Base-by-base conservation (phyloP, 108 stramenopile genomes). In the Skeletonema potamos region DNA sequence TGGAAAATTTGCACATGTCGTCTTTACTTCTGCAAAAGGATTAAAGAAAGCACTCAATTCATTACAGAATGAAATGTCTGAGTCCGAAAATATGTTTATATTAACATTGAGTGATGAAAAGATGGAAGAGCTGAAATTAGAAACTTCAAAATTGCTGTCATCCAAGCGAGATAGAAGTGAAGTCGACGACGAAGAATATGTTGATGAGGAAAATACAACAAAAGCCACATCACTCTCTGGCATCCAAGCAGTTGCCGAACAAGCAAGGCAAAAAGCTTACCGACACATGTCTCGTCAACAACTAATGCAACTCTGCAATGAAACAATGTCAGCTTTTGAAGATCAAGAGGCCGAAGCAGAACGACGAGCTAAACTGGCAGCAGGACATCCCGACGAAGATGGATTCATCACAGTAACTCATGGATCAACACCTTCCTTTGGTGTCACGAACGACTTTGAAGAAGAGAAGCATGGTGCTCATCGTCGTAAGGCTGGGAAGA, bases 331-430 rank as follows among this genome's bases (percentile, higher is more conserved):
- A 62, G 60, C 70, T 41, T 81, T 70, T 30, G 71, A 78, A 64
- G 86, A 82, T 55, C 86, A 92, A 68, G 84, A 91, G 17, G 84
- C 88, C 26, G 88, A 92, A 72, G 88, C 82, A 27, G 75, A 55
- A n/a, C 72, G 66, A 60, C 76, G 74, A 13, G 79, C 79, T 29
- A 77, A 71, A 76, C 44, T 33, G 12, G 73, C 82, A 4, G 73
- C 64, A 0, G 84, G 82, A 61, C 63, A 82, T 61, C 89, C 89
- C 1, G 93, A 94, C 67, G 93, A 90, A 26, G 93, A 94, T 81
- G 93, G 93, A 17, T 94, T 94, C 74, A 74, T 94, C 27, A 92
- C 89, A 9, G 89, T 94, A 6, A 72, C 84, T 6, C 87, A 88
- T 66, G 69, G 81, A 8, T 57, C 85, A 22, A 65, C 74, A 4